phyloP scores from a whole-genome alignment of 2,329 filamentous ascomycete species.

The Sclerotinia sclerotiorum region DNA sequence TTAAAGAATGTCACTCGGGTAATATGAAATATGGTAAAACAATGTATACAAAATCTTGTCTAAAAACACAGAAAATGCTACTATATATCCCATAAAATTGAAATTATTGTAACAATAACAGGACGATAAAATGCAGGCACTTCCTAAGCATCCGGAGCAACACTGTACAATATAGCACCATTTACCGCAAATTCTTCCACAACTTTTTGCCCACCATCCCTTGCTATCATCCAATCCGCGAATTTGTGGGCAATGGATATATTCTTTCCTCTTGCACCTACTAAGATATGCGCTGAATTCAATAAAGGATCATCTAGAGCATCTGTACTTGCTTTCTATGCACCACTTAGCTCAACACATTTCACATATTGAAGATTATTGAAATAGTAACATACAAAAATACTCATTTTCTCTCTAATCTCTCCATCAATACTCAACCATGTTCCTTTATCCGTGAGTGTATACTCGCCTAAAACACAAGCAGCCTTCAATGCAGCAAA shows the following conservation, averaged over 20 bases:
- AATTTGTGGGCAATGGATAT: slow-evolving; percentile 42
- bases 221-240: slow-evolving; percentile 44
- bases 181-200: slow-evolving; percentile 44
- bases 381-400: slow-evolving; percentile 38
- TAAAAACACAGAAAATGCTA: too few species aligned
- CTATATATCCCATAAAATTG: too few species aligned
- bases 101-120: too few species aligned
- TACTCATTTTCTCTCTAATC: slow-evolving; percentile 41
- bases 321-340: slow-evolving; percentile 41
- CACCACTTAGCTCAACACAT: slow-evolving; percentile 25
- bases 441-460: slow-evolving; percentile 49
- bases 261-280: slow-evolving; percentile 43
- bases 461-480: slow-evolving; percentile 47
- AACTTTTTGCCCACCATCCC: slow-evolving; percentile 42
- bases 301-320: slow-evolving; percentile 44
- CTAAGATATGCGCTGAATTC: slow-evolving; percentile 47
- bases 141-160: slow-evolving; percentile 36
- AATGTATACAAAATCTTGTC: too few species aligned
- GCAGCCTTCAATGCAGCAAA: slow-evolving; percentile 48
- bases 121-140: not conserved
- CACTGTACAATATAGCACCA: slow-evolving; percentile 42
- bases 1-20: too few species aligned
- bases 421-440: slow-evolving; percentile 43
- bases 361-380: not conserved
- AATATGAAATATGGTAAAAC: too few species aligned